Evolutionary conservation across 257 asterid species (phyloP).

Genomic region (Thymus mandschuricus): DNA sequence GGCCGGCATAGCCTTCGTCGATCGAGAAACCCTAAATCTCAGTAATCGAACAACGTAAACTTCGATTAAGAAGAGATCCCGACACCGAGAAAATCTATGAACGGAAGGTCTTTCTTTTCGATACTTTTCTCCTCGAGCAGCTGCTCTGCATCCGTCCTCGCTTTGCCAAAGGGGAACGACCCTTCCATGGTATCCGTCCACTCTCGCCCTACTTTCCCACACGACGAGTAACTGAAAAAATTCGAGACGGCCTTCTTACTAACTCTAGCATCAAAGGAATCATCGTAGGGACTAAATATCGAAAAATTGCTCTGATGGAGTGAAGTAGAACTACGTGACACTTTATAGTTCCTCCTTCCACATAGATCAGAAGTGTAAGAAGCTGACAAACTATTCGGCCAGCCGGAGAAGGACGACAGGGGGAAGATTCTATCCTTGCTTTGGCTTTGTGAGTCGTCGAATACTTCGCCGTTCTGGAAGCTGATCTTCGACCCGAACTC

Average conservation of each 20-base stretch:
- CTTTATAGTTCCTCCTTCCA: constrained; percentile 34
- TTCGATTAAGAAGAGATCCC: constrained; percentile 63
- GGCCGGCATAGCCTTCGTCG: not conserved
- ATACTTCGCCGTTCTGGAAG: constrained; percentile 43
- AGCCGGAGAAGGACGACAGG: constrained; percentile 47
- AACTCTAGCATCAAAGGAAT: constrained; percentile 22
- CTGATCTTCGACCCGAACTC: constrained; percentile 54
- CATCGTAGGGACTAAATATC: constrained; percentile 38
- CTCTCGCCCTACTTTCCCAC: constrained; percentile 26
- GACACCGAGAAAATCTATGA: constrained; percentile 97
- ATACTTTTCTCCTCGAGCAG: constrained; percentile 43
- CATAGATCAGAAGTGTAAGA: constrained; percentile 34
- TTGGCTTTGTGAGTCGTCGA: constrained; percentile 43
- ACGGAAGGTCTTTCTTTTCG: constrained; percentile 60
- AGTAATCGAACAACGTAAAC: not conserved
- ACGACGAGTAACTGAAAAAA: constrained; percentile 36
- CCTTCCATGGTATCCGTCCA: constrained; percentile 16
- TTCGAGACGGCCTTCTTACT: constrained; percentile 26
- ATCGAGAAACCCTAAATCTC: not conserved
- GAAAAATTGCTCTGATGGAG: constrained; percentile 35
- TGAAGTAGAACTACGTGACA: constrained; percentile 3
- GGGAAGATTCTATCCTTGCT: constrained; percentile 51
- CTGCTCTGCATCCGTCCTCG: constrained; percentile 33
- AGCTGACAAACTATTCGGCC: constrained; percentile 40
- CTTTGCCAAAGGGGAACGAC: constrained; percentile 26